Evolutionary conservation across 129 eudicot species (phyloP).

Genomic region (Chrysanthemum lavandulifolium): DNA sequence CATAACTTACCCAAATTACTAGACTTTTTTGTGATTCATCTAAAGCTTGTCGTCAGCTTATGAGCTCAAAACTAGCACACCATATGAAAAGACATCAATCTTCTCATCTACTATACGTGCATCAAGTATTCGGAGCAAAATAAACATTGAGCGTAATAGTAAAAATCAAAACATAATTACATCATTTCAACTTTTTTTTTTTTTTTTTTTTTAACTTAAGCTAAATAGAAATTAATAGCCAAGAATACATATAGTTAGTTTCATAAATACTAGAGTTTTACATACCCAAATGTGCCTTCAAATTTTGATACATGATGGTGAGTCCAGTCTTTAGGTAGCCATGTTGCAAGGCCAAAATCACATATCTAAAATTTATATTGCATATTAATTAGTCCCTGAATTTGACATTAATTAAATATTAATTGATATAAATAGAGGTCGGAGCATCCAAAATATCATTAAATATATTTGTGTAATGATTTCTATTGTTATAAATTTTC

Average conservation of each 20-base stretch:
- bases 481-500: too few relatives aligned
- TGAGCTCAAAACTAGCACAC: constrained; percentile 74
- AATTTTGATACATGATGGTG: constrained; percentile 62
- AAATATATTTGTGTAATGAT: too few relatives aligned
- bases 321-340: constrained; percentile 85
- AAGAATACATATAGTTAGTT: not conserved
- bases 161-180: not conserved
- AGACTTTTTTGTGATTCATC: constrained; percentile 65
- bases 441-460: not conserved
- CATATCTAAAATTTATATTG: constrained; percentile 43
- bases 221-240: not conserved
- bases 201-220: not conserved
- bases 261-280: constrained; percentile 7
- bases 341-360: constrained; percentile 89
- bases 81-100: constrained; percentile 69
- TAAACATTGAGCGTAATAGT: constrained; percentile 40
- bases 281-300: constrained; percentile 97
- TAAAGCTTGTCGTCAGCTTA: constrained; percentile 67
- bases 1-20: constrained; percentile 60
- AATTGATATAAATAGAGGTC: not conserved
- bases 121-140: constrained; percentile 78
- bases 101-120: constrained; percentile 85
- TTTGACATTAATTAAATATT: not conserved
- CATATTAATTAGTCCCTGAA: not conserved
- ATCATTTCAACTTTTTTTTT: too few relatives aligned